phyloP scores from a whole-genome alignment of 2,329 filamentous ascomycete species.

The Juglanconis oblonga region DNA sequence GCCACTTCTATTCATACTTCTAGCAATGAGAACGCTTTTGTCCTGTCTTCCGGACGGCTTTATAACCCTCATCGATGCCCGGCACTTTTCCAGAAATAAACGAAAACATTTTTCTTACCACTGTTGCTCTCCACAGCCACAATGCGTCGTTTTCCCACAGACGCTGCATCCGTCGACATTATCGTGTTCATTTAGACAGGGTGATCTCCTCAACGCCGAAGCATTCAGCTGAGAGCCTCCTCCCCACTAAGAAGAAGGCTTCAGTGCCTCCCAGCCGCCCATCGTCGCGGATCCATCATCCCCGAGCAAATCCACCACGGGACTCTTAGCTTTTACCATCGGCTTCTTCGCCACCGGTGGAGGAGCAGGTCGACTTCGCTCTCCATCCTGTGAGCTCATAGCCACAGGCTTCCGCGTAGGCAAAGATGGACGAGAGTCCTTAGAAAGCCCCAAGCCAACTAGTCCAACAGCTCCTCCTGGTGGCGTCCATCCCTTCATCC shows the following conservation, averaged over 20 bases:
- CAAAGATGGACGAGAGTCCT: conserved; percentile 21
- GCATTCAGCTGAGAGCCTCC: neutral
- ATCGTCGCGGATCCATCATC: conserved; percentile 43
- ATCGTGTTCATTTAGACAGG: neutral
- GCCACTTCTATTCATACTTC: neutral
- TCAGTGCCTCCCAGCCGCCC: conserved; percentile 55
- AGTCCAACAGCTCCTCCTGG: conserved; percentile 16
- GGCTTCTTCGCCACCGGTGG: conserved; percentile 22
- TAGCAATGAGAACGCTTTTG: neutral
- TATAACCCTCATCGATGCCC: too few relatives aligned
- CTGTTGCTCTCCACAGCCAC: neutral
- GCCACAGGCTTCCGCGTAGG: conserved; percentile 17
- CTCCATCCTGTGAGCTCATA: neutral
- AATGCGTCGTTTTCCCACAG: neutral
- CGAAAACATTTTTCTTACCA: neutral
- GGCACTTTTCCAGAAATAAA: too few relatives aligned
- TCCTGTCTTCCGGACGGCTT: neutral
- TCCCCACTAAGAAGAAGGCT: conserved; percentile 34
- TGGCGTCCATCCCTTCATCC: conserved; percentile 10
- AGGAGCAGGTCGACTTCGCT: neutral
- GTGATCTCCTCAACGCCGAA: neutral
- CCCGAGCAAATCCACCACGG: conserved; percentile 45
- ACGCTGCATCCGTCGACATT: neutral
- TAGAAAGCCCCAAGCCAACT: conserved; percentile 10
- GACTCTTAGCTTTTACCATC: conserved; percentile 27